A percentile compares a stretch with the other conserved stretches of the same genome.
Evolutionary conservation across 2,329 filamentous ascomycete genomes (phyloP).

Genomic region (Fusarium tanahbumbuense): DNA sequence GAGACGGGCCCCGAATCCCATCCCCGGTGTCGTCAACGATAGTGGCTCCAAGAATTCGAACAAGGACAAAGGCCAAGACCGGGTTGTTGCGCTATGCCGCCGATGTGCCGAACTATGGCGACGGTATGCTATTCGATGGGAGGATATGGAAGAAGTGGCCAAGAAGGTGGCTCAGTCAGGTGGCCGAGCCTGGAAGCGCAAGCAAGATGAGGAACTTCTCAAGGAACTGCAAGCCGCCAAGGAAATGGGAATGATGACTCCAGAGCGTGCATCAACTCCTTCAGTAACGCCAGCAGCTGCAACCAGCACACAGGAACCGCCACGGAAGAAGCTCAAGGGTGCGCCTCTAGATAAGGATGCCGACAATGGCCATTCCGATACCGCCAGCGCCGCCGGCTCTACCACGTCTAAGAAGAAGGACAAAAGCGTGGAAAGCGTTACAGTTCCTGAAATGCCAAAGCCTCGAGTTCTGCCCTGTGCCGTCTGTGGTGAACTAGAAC

Average conservation of each 20-base stretch:
- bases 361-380: conserved; percentile 60
- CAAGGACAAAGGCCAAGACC: conserved; percentile 81
- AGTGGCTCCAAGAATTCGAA: conserved; percentile 65
- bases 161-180: conserved; percentile 87
- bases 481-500: conserved; percentile 81
- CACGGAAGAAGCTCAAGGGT: conserved; percentile 74
- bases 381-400: conserved; percentile 54
- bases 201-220: conserved; percentile 90
- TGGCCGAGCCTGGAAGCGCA: conserved; percentile 85
- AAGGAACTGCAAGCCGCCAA: conserved; percentile 76
- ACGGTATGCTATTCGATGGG: conserved; percentile 95
- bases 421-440: conserved; percentile 64
- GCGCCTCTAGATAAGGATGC: conserved; percentile 62
- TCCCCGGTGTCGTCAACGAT: conserved; percentile 77
- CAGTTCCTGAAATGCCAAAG: conserved; percentile 80
- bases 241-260: conserved; percentile 62
- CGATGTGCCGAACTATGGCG: conserved; percentile 95
- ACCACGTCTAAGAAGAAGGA: conserved; percentile 69
- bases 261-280: conserved; percentile 58
- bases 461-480: conserved; percentile 84
- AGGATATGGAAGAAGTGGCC: conserved; percentile 89
- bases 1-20: conserved; percentile 85
- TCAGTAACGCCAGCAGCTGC: conserved; percentile 37
- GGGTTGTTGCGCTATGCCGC: conserved; percentile 85
- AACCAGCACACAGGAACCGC: conserved; percentile 60